These are phyloP conservation scores for Ceratobasidium sp. DNA, from an alignment of 1,284 basidiomycete species.

Conservation along the genomic window DNA sequence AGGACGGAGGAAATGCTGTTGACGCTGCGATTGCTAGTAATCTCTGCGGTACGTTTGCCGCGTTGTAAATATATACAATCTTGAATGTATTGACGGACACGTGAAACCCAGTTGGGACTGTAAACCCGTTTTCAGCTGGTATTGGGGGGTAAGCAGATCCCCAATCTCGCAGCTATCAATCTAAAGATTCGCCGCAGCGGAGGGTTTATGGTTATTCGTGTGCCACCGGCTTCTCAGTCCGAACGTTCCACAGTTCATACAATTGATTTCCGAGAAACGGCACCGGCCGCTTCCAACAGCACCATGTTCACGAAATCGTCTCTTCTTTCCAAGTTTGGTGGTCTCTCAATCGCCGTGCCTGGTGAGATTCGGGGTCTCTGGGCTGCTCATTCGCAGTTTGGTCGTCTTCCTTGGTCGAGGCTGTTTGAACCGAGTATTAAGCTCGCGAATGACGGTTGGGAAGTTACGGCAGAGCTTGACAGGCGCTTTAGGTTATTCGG, in stretches of 20 bases:
- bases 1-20: slow-evolving; percentile 86
- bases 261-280: slow-evolving; percentile 90
- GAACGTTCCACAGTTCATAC: slow-evolving; percentile 68
- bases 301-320: slow-evolving; percentile 74
- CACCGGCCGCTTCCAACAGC: slow-evolving; percentile 71
- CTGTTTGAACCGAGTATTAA: slow-evolving; percentile 78
- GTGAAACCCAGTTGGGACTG: slow-evolving; percentile 63
- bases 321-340: slow-evolving; percentile 68
- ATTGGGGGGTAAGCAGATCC: slow-evolving; percentile 42
- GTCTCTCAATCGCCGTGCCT: slow-evolving; percentile 83
- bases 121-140: slow-evolving; percentile 83
- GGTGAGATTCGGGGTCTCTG: slow-evolving; percentile 86
- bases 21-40: slow-evolving; percentile 85
- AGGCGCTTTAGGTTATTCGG: slow-evolving; percentile 33
- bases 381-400: slow-evolving; percentile 82
- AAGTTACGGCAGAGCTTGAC: slow-evolving; percentile 46
- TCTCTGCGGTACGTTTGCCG: slow-evolving; percentile 61
- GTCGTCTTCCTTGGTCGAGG: slow-evolving; percentile 74
- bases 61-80: not conserved
- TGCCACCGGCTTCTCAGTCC: slow-evolving; percentile 62
- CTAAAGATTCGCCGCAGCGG: slow-evolving; percentile 59
- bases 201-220: slow-evolving; percentile 88
- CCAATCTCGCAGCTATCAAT: not conserved
- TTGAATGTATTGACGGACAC: not conserved
- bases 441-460: slow-evolving; percentile 75